Conservation (phyloP, 768 basidiomycete species). For the Amyloporia xantha region DNA sequence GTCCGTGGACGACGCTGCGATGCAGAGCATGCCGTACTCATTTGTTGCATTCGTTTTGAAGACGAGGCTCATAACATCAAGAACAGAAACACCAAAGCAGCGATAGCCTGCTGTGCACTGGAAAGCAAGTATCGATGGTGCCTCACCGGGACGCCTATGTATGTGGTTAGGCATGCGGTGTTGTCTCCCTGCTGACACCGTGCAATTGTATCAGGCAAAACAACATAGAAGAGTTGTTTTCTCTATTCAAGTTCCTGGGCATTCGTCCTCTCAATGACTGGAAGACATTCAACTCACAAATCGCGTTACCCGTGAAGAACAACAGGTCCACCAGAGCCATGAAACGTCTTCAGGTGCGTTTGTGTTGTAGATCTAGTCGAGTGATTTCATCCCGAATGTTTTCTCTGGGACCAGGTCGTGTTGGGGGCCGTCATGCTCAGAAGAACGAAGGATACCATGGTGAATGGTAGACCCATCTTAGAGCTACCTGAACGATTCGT, state of each 20-base stretch:
- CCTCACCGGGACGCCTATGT: constrained; percentile 40
- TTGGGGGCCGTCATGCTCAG: constrained; percentile 86
- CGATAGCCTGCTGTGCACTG: constrained; percentile 35
- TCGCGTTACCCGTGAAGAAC: constrained; percentile 72
- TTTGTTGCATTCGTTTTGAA: constrained; percentile 14
- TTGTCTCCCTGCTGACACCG: too few relatives aligned
- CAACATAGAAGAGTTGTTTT: constrained; percentile 82
- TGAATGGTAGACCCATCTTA: constrained; percentile 79
- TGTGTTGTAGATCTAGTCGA: background rate
- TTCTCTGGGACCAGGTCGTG: constrained; percentile 45
- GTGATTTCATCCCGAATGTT: background rate
- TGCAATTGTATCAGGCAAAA: constrained; percentile 57
- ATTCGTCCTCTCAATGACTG: constrained; percentile 77
- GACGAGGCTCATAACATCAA: constrained; percentile 61
- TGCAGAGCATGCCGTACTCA: background rate
- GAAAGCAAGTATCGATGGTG: constrained; percentile 45
- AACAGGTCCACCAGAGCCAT: constrained; percentile 63
- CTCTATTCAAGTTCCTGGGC: constrained; percentile 83
- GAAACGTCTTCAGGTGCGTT: constrained; percentile 71
- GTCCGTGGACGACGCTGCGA: too few relatives aligned
- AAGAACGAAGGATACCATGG: constrained; percentile 63
- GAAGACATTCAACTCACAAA: constrained; percentile 70
- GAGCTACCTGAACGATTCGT: constrained; percentile 72
- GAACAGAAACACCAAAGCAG: constrained; percentile 36
- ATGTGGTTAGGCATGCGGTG: constrained; percentile 13